phyloP scores from a whole-genome alignment of 75 land plant genomes.

The Isoetes taiwanensis region DNA sequence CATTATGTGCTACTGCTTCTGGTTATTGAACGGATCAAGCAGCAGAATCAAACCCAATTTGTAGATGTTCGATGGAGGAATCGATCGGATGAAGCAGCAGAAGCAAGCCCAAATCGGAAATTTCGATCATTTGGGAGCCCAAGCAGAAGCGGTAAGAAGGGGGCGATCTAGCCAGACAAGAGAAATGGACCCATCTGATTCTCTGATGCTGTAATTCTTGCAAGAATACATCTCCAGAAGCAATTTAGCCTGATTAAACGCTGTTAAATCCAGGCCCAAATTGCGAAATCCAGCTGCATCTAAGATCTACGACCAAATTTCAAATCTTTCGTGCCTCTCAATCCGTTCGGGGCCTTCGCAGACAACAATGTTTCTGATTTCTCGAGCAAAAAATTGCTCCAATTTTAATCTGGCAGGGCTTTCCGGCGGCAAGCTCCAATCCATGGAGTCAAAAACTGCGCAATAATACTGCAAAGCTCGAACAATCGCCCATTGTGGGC shows the following conservation, averaged over 20 bases:
- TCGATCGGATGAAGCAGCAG: too few species aligned
- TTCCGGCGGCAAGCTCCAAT: slow-evolving; percentile 29
- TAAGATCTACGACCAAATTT: slow-evolving; percentile 35
- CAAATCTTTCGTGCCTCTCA: slow-evolving; percentile 61
- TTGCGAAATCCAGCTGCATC: slow-evolving; percentile 42
- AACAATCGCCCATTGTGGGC: slow-evolving; percentile 46
- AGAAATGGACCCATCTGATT: slow-evolving; percentile 33
- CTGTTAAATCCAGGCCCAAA: slow-evolving; percentile 31
- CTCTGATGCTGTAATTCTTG: slow-evolving; percentile 26
- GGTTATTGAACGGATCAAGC: too few species aligned
- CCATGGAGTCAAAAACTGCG: slow-evolving; percentile 65
- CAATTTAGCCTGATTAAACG: slow-evolving; percentile 45
- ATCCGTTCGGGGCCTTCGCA: slow-evolving; percentile 60
- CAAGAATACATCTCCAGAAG: slow-evolving; percentile 55
- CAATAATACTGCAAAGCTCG: slow-evolving; percentile 54
- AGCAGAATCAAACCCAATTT: too few species aligned
- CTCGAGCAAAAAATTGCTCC: slow-evolving; percentile 58
- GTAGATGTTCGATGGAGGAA: too few species aligned
- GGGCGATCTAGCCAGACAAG: slow-evolving; percentile 79
- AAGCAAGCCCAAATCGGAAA: too few species aligned
- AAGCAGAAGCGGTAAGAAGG: slow-evolving; percentile 63
- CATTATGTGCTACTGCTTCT: too few species aligned
- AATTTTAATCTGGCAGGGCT: slow-evolving; percentile 39
- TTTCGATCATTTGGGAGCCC: slow-evolving; percentile 23
- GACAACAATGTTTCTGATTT: slow-evolving; percentile 62